Evolutionary conservation across 257 asterid genomes (phyloP), one percentile per base, ranked within the genome.

Genomic region (Solanum habrochaites): DNA sequence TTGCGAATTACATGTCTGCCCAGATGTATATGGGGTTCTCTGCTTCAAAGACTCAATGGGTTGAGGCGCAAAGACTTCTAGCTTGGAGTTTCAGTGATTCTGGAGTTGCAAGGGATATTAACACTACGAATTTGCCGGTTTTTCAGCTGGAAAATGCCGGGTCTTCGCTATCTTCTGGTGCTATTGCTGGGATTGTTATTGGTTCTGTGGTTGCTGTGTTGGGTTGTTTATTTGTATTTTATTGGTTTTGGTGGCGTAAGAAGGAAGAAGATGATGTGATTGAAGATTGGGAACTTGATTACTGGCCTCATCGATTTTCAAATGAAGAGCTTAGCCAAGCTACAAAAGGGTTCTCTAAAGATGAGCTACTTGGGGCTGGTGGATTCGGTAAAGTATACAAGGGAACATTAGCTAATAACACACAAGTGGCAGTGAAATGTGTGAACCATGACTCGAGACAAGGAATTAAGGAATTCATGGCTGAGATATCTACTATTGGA

Each of bases 221-320:
- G 7, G 67, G 87, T 83, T 90, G 39, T 8, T 81, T 89, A 37
- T 85, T 70, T 82, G 73, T 88, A 42, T 69, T 88, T 73, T 94
- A 88, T 86, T 94, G 95, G 95, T 89, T 93, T 90, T 92, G 93
- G 98, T 87, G 85, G 73, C 39, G 43, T 16, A 86, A 29, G 11
- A 82, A 64, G 77, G 91, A 90, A 73, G 97, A 93, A 11, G 95
- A 92, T 14, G 96, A 93, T 69, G 92, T 82, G 14, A 90, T 94
- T 37, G 98, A 95, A 89, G 98, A 95, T 88, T 95, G 98, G 98
- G 98, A 95, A 88, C 92, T 93, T 86, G 98, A 95, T 88, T 94
- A 90, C 87, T 95, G 98, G 98, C 98, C 98, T 49, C 98, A 94
- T 80, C 90, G 96, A 66, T 93, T 91, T 84, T 94, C 98, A 0